phyloP scores from a whole-genome alignment of 352 stramenopile genomes.

The Thalassiosira mediterranea region DNA sequence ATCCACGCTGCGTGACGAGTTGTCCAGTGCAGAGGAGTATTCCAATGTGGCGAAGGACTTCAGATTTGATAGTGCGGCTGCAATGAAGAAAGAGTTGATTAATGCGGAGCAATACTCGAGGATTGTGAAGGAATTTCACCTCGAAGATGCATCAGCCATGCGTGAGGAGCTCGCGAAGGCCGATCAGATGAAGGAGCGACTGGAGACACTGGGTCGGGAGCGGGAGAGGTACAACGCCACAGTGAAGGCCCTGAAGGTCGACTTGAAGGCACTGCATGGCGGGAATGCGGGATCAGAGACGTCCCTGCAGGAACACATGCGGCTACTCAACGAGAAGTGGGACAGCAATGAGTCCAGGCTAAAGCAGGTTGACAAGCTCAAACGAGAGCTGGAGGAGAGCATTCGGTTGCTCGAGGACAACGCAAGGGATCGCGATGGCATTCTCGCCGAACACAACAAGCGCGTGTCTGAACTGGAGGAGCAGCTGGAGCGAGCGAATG shows the following conservation, averaged over 20 bases:
- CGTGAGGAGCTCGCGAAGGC: slow-evolving; percentile 16
- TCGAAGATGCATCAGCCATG: slow-evolving; percentile 3
- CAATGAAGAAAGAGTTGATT: no score
- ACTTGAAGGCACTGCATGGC: slow-evolving; percentile 39
- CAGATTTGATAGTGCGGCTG: no score
- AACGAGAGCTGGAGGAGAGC: slow-evolving; percentile 31
- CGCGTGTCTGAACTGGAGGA: slow-evolving; percentile 9
- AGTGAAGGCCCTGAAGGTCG: slow-evolving; percentile 51
- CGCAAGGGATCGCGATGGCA: slow-evolving; percentile 27
- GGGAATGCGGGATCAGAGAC: slow-evolving; percentile 33
- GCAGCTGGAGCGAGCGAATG: slow-evolving; percentile 19
- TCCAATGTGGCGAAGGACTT: no score
- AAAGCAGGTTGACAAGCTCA: slow-evolving; percentile 22
- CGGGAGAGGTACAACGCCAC: slow-evolving; percentile 55
- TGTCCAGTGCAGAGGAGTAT: no score
- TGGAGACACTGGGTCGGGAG: slow-evolving; percentile 30
- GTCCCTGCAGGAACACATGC: slow-evolving; percentile 54
- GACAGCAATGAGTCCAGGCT: slow-evolving; percentile 10
- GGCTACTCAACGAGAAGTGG: slow-evolving; percentile 45
- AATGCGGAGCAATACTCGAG: neutral
- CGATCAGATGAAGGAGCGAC: slow-evolving; percentile 24
- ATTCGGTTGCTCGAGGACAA: slow-evolving; percentile 27
- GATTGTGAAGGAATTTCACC: neutral
- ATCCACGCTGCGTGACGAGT: no score
- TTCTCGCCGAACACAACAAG: slow-evolving; percentile 12